phyloP scores from a whole-genome alignment of 2,329 filamentous ascomycete species.

The Ophiostoma populinum region DNA sequence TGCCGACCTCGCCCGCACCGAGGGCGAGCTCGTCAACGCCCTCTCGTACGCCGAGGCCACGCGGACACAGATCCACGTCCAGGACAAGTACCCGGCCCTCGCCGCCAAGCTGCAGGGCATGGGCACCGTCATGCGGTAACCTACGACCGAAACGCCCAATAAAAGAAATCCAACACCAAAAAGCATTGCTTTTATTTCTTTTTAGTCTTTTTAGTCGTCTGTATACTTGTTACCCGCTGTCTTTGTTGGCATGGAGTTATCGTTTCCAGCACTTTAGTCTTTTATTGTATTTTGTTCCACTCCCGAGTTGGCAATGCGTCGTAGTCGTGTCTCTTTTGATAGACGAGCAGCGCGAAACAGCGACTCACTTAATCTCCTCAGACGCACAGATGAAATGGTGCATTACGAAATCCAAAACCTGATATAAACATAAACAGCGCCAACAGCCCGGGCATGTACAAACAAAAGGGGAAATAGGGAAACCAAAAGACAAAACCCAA shows the following conservation, averaged over 20 bases:
- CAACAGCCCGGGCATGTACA: background rate
- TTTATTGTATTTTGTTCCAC: background rate
- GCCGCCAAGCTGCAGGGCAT: conserved; percentile 53
- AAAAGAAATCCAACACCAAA: background rate
- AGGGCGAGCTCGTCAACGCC: conserved; percentile 90
- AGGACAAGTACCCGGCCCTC: conserved; percentile 71
- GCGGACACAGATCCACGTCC: conserved; percentile 82
- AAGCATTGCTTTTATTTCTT: background rate
- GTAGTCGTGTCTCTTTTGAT: no score
- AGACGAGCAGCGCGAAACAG: no score
- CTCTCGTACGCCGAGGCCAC: conserved; percentile 95
- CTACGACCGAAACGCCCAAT: background rate
- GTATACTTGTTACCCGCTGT: background rate
- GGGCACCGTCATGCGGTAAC: conserved; percentile 15
- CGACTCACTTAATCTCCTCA: no score
- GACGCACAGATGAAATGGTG: background rate
- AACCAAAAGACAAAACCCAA: conserved; percentile 3
- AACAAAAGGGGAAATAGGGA: conserved; percentile 6
- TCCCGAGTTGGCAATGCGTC: background rate
- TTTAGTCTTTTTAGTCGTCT: background rate
- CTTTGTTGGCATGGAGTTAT: background rate
- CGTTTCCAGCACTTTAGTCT: background rate
- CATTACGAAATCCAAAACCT: background rate
- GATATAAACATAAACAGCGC: conserved; percentile 1
- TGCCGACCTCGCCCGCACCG: conserved; percentile 82